Conservation (phyloP, 495 filamentous ascomycete genomes). For the Melanomma pulvis-pyrius region DNA sequence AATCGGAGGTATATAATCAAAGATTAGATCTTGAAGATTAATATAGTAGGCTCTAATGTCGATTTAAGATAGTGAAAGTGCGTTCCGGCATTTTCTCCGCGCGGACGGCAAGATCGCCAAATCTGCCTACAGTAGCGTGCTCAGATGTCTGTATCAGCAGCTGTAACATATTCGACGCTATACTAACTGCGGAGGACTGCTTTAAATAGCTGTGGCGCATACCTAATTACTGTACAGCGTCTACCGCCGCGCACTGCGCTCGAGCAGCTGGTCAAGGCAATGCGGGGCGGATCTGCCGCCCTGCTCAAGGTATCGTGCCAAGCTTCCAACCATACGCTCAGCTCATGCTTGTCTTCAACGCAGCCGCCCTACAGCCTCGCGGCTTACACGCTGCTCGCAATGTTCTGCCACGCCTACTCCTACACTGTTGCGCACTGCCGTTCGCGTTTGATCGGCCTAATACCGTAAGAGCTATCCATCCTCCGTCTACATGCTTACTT, state of each 20-base stretch:
- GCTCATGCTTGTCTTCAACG: neutral
- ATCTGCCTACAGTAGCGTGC: conserved; percentile 2
- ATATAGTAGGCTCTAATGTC: neutral
- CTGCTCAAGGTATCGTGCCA: neutral
- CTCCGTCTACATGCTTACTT: neutral
- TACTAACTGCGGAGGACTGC: neutral
- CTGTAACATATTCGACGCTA: conserved; percentile 2
- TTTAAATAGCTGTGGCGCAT: conserved; percentile 7
- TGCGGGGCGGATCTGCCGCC: neutral
- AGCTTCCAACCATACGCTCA: neutral
- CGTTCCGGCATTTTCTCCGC: conserved; percentile 2
- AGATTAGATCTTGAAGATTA: neutral
- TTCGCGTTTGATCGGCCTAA: neutral
- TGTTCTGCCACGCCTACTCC: neutral
- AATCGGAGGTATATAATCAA: neutral
- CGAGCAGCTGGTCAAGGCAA: neutral
- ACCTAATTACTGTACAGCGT: neutral
- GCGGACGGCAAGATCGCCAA: conserved; percentile 1
- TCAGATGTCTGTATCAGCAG: neutral
- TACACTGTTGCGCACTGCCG: neutral
- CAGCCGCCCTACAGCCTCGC: neutral
- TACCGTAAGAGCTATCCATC: neutral
- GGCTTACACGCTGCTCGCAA: neutral
- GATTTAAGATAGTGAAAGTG: neutral
- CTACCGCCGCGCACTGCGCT: neutral